Conservation (phyloP, 2,329 filamentous ascomycete species). For the Trichoderma cornu-damae region DNA sequence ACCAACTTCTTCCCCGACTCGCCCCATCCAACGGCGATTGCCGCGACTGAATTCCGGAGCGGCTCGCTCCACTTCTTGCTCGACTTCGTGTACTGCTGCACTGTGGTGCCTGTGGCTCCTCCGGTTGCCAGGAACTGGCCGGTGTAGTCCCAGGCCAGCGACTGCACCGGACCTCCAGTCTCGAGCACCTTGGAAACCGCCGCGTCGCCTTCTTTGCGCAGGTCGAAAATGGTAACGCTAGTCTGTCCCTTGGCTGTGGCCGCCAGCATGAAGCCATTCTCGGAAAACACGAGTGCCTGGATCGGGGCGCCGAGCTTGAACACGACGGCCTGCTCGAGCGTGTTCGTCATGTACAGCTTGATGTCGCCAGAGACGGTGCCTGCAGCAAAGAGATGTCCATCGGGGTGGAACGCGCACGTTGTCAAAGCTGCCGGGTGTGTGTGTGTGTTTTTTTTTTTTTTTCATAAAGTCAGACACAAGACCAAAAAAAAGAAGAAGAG, state of each 20-base stretch:
- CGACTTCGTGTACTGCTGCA: constrained; percentile 85
- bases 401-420: constrained; percentile 83
- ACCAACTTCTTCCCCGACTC: constrained; percentile 67
- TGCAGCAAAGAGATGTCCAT: constrained; percentile 87
- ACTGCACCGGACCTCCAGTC: constrained; percentile 70
- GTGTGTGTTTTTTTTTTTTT: no score
- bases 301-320: constrained; percentile 67
- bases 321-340: constrained; percentile 67
- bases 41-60: constrained; percentile 67
- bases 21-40: constrained; percentile 73
- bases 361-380: constrained; percentile 77
- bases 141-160: constrained; percentile 86
- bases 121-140: constrained; percentile 85
- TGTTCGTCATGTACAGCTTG: constrained; percentile 83
- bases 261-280: constrained; percentile 95
- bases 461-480: no score
- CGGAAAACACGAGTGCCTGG: constrained; percentile 76
- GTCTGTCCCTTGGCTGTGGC: constrained; percentile 72
- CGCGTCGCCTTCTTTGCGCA: constrained; percentile 83
- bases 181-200: constrained; percentile 80
- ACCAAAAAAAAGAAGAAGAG: no score
- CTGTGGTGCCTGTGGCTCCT: constrained; percentile 72
- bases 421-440: constrained; percentile 61
- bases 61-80: constrained; percentile 87
- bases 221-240: constrained; percentile 80